Percentiles rank a stretch among this genome's conserved stretches.
phyloP scores from a whole-genome alignment of 805 yeast genomes.

The Middelhovenomyces tepae region DNA sequence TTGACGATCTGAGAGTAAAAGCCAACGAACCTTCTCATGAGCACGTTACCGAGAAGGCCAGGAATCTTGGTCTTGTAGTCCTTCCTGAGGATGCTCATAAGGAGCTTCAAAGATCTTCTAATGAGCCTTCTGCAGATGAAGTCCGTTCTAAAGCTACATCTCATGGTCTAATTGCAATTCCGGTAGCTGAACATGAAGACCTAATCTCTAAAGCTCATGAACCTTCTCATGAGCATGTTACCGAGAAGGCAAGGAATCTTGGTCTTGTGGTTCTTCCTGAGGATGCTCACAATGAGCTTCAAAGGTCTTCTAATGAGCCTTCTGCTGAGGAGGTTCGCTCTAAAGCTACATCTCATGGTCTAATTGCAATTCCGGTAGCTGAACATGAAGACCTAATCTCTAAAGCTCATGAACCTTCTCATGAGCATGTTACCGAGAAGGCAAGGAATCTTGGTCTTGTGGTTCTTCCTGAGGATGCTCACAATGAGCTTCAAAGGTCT shows the following conservation, averaged over 20 bases:
- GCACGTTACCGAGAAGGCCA: constrained; percentile 5
- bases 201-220: constrained; percentile 10
- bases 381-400: constrained; percentile 13
- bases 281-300: constrained; percentile 13
- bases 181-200: constrained; percentile 12
- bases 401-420: constrained; percentile 14
- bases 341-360: constrained; percentile 15
- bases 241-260: constrained; percentile 3
- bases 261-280: constrained; percentile 14
- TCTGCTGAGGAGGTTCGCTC: constrained; percentile 11
- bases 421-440: constrained; percentile 13
- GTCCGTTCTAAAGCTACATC: constrained; percentile 12
- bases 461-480: constrained; percentile 14
- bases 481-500: constrained; percentile 7
- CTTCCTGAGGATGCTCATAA: constrained; percentile 17
- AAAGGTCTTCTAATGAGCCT: constrained; percentile 12
- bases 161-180: constrained; percentile 15
- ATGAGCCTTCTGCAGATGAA: constrained; percentile 13
- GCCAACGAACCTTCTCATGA: constrained; percentile 5
- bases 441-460: constrained; percentile 18
- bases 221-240: constrained; percentile 7
- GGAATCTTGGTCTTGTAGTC: constrained; percentile 21
- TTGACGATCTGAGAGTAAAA: constrained; percentile 6
- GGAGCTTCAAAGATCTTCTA: constrained; percentile 10
- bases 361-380: constrained; percentile 19